A percentile compares a stretch with the other conserved stretches of the same genome.
Conservation (phyloP, 2,329 filamentous ascomycete genomes). For the Claviceps paspali region DNA sequence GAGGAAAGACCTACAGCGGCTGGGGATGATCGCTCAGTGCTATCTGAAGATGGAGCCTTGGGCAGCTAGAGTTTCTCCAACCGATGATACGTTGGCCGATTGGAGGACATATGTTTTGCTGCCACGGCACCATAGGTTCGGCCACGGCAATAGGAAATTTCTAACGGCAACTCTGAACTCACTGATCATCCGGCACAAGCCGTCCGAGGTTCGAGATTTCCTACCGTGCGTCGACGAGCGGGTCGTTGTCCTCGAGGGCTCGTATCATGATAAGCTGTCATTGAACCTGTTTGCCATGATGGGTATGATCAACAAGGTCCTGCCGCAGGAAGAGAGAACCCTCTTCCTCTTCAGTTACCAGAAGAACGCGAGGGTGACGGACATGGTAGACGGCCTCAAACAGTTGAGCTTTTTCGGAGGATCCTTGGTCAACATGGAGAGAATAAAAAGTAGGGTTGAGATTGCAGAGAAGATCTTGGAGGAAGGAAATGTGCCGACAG, state of each 20-base stretch:
- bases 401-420: slow-evolving; percentile 77
- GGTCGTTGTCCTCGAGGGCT: slow-evolving; percentile 61
- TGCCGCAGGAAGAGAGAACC: no score
- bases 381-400: slow-evolving; percentile 66
- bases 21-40: slow-evolving; percentile 49
- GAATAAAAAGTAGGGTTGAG: no score
- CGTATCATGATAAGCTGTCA: slow-evolving; percentile 68
- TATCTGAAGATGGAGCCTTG: slow-evolving; percentile 70
- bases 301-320: slow-evolving; percentile 73
- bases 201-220: slow-evolving; percentile 52
- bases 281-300: slow-evolving; percentile 76
- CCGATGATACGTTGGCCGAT: slow-evolving; percentile 42
- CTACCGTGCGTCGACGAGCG: slow-evolving; percentile 61
- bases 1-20: slow-evolving; percentile 47
- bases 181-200: slow-evolving; percentile 65
- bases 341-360: no score
- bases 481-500: slow-evolving; percentile 39
- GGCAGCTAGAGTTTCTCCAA: slow-evolving; percentile 42
- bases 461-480: slow-evolving; percentile 55
- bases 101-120: slow-evolving; percentile 63
- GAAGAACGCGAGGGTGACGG: no score
- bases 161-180: slow-evolving; percentile 58
- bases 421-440: slow-evolving; percentile 51
- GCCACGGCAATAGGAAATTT: slow-evolving; percentile 43
- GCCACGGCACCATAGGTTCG: slow-evolving; percentile 32